These are phyloP conservation scores for Rossbeevera mucosa DNA, from an alignment of 768 basidiomycete species.

Conservation along the genomic window DNA sequence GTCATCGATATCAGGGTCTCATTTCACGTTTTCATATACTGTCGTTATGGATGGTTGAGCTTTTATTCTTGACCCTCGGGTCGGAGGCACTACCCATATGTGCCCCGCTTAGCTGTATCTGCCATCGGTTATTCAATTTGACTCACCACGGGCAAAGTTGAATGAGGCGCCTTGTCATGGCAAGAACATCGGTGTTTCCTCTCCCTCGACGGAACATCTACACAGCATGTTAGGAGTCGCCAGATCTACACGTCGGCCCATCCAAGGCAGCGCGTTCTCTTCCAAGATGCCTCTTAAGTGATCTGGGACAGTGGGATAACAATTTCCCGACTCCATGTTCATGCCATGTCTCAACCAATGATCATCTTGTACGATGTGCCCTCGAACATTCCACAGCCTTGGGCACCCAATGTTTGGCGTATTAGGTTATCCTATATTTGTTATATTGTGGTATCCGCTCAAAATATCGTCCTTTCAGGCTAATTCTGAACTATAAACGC, in stretches of 20 bases:
- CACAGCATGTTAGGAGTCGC: slow-evolving; percentile 11
- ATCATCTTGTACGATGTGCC: slow-evolving; percentile 68
- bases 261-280: background rate
- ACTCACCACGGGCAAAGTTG: background rate
- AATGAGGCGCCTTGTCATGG: slow-evolving; percentile 1
- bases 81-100: background rate
- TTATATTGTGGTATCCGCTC: background rate
- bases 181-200: slow-evolving; percentile 15
- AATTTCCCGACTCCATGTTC: background rate
- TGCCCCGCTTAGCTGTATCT: background rate
- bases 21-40: slow-evolving; percentile 3
- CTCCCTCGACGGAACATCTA: background rate
- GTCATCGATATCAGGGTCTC: slow-evolving; percentile 4
- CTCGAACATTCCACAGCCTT: slow-evolving; percentile 57
- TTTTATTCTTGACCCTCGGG: background rate
- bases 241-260: background rate
- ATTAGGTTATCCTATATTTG: slow-evolving; percentile 44
- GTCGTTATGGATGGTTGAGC: slow-evolving; percentile 2
- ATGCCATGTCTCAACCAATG: slow-evolving; percentile 41
- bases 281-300: slow-evolving; percentile 10
- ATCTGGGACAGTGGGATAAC: background rate
- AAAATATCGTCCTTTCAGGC: slow-evolving; percentile 35
- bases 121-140: slow-evolving; percentile 5
- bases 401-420: slow-evolving; percentile 74
- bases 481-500: slow-evolving; percentile 74